phyloP scores from a whole-genome alignment of 2,329 filamentous ascomycete genomes.

The Elsinoe ampelina region DNA sequence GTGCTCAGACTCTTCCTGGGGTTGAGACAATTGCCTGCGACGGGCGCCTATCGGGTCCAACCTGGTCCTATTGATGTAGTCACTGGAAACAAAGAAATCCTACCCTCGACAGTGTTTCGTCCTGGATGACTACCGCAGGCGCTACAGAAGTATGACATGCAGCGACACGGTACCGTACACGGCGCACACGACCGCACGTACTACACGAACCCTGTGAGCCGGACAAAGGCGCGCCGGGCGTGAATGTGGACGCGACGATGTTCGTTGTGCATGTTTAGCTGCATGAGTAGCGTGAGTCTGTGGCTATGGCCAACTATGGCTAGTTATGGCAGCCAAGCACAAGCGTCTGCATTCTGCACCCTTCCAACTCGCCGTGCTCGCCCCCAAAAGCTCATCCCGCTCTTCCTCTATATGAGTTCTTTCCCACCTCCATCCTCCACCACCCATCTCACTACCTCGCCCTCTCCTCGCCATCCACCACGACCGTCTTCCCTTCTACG shows the following conservation, averaged over 20 bases:
- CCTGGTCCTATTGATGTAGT: background rate
- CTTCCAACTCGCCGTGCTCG: too few species aligned
- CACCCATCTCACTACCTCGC: constrained; percentile 24
- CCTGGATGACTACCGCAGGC: constrained; percentile 6
- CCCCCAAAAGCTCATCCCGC: background rate
- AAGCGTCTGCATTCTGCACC: too few species aligned
- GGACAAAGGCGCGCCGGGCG: background rate
- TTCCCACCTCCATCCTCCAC: constrained; percentile 20
- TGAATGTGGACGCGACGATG: background rate
- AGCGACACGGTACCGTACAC: background rate
- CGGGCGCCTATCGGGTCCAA: constrained; percentile 5
- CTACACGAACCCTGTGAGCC: background rate
- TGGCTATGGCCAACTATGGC: background rate
- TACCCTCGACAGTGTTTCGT: background rate
- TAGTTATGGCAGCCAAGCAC: constrained; percentile 3
- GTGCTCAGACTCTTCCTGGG: background rate
- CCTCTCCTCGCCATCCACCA: background rate
- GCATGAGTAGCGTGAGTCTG: constrained; percentile 12
- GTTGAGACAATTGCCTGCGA: background rate
- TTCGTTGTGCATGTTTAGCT: constrained; percentile 1
- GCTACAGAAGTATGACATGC: constrained; percentile 9
- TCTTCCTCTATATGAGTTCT: constrained; percentile 11
- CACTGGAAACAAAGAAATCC: background rate
- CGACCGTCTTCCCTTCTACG: background rate
- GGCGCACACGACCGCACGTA: background rate